phyloP scores from a whole-genome alignment of 495 filamentous ascomycete species.

The Hyaloscypha finlandica region DNA sequence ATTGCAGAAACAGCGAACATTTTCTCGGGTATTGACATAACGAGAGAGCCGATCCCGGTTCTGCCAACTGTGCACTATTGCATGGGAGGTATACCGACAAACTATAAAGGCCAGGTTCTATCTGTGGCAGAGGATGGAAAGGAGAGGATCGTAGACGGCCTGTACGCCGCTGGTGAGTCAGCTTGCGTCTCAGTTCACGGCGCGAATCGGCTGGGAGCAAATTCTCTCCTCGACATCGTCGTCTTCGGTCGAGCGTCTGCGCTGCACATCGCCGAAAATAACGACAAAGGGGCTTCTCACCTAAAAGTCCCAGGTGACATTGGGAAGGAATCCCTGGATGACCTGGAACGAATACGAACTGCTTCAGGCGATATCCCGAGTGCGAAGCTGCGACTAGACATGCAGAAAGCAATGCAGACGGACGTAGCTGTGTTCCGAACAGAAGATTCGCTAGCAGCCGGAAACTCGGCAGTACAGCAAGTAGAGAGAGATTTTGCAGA shows the following conservation, averaged over 20 bases:
- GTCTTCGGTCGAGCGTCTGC: constrained; percentile 32
- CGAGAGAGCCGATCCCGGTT: constrained; percentile 30
- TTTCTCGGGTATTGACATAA: constrained; percentile 33
- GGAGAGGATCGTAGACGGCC: constrained; percentile 27
- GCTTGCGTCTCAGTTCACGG: constrained; percentile 34
- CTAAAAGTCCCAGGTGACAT: constrained; percentile 21
- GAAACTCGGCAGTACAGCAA: constrained; percentile 14
- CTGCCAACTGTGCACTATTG: constrained; percentile 33
- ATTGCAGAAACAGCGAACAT: constrained; percentile 34
- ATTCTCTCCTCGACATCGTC: constrained; percentile 33
- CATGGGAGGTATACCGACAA: constrained; percentile 34
- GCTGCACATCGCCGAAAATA: constrained; percentile 30
- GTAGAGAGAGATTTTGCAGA: constrained; percentile 24
- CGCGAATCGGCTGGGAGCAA: constrained; percentile 32
- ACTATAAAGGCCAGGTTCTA: constrained; percentile 32
- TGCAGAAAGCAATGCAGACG: constrained; percentile 34
- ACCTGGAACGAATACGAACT: constrained; percentile 23
- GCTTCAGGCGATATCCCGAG: constrained; percentile 21
- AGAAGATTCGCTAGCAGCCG: constrained; percentile 17
- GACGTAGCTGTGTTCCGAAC: constrained; percentile 32
- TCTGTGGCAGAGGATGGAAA: constrained; percentile 25
- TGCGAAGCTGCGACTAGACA: constrained; percentile 22
- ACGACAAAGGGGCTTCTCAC: constrained; percentile 24
- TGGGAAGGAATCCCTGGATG: constrained; percentile 21
- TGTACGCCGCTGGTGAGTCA: constrained; percentile 31